Percentiles rank a stretch among this genome's conserved stretches.
These are phyloP conservation scores for Colletotrichum lini DNA, from an alignment of 2,329 filamentous ascomycete species.

Conservation along the genomic window DNA sequence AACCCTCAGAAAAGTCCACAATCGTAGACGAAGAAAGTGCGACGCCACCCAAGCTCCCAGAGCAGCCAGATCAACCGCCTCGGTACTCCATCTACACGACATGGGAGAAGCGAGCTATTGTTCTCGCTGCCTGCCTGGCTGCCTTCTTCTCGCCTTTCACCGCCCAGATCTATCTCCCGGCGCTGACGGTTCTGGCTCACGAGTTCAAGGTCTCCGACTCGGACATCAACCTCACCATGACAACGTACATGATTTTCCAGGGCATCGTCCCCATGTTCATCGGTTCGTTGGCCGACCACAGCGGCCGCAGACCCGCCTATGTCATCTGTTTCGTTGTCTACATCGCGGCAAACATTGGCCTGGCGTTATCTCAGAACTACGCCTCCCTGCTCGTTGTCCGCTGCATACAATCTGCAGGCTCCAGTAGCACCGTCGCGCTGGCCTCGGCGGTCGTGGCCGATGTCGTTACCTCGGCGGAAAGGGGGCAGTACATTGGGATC, in stretches of 20 bases:
- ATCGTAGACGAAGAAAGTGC: conserved; percentile 30
- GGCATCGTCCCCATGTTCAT: conserved; percentile 69
- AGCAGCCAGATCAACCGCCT: conserved; percentile 27
- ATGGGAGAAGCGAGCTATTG: conserved; percentile 58
- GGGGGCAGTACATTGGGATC: conserved; percentile 57
- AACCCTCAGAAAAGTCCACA: conserved; percentile 11
- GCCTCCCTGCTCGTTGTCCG: conserved; percentile 70
- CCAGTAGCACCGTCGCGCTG: conserved; percentile 73
- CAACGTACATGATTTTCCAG: conserved; percentile 73
- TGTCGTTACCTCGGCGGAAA: conserved; percentile 66
- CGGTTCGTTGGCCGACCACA: conserved; percentile 61
- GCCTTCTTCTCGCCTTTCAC: conserved; percentile 64
- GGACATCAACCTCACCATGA: conserved; percentile 66
- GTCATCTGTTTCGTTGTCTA: conserved; percentile 53
- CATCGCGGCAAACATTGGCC: conserved; percentile 58
- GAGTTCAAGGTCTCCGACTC: conserved; percentile 60
- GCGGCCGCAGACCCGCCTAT: conserved; percentile 56
- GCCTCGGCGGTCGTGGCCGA: conserved; percentile 76
- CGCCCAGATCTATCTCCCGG: conserved; percentile 69
- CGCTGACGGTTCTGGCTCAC: conserved; percentile 62
- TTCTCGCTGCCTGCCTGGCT: conserved; percentile 55
- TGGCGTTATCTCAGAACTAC: conserved; percentile 66
- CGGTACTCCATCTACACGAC: conserved; percentile 56
- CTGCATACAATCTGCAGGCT: conserved; percentile 67
- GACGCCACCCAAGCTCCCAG: not conserved